Evolutionary conservation across 352 stramenopile genomes (phyloP).

Genomic region (Phytopythium vexans): DNA sequence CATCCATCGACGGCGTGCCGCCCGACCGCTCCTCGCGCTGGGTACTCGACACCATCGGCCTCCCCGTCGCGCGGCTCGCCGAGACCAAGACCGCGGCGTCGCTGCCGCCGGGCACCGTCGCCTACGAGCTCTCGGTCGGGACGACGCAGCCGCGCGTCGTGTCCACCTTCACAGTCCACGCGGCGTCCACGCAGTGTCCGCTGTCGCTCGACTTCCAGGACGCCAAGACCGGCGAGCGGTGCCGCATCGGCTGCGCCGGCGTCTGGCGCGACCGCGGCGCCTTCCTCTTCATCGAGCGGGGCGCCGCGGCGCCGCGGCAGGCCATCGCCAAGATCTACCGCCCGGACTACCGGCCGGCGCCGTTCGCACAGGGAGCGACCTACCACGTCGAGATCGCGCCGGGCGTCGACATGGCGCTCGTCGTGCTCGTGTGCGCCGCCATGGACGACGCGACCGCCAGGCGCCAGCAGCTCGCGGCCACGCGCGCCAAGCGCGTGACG

Average conservation of each 20-base stretch:
- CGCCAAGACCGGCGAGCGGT: slow-evolving; percentile 25
- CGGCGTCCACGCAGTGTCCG: slow-evolving; percentile 14
- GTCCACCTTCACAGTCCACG: slow-evolving; percentile 17
- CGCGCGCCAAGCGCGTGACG: neutral
- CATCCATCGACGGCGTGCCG: slow-evolving; percentile 15
- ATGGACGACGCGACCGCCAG: slow-evolving; percentile 31
- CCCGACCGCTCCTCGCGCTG: slow-evolving; percentile 26
- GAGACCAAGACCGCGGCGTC: slow-evolving; percentile 3
- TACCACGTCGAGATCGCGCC: slow-evolving; percentile 37
- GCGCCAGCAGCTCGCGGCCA: no score
- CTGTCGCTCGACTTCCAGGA: slow-evolving; percentile 27
- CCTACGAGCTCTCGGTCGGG: slow-evolving; percentile 35
- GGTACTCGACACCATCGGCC: slow-evolving; percentile 38
- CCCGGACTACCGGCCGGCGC: slow-evolving; percentile 13
- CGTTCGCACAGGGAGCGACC: slow-evolving; percentile 9
- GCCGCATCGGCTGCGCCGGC: slow-evolving; percentile 25
- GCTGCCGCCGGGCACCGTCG: slow-evolving; percentile 3
- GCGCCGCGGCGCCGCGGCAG: slow-evolving; percentile 16
- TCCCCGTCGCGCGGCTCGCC: slow-evolving; percentile 27
- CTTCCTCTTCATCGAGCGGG: slow-evolving; percentile 29
- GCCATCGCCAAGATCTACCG: slow-evolving; percentile 36
- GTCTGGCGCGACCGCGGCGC: slow-evolving; percentile 27
- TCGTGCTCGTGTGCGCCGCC: slow-evolving; percentile 28
- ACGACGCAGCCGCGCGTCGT: slow-evolving; percentile 23
- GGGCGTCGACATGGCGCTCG: slow-evolving; percentile 28